Evolutionary conservation across 495 filamentous ascomycete species (phyloP).

Genomic region (Hypomontagnella monticulosa): DNA sequence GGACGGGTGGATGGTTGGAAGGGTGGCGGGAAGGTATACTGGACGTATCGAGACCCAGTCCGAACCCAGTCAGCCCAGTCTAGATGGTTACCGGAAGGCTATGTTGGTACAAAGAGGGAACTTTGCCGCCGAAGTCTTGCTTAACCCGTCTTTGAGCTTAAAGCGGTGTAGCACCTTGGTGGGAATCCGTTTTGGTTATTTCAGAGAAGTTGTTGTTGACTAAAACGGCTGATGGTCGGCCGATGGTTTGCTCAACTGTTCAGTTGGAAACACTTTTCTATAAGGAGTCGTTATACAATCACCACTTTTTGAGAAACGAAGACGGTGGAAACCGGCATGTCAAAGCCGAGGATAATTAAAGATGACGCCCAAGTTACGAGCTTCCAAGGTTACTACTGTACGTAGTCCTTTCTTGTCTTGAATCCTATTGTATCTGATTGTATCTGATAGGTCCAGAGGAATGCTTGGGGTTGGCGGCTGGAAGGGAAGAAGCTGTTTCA

Average conservation of each 20-base stretch:
- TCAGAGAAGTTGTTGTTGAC: constrained; percentile 21
- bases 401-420: background rate
- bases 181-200: constrained; percentile 3
- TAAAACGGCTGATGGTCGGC: constrained; percentile 35
- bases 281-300: background rate
- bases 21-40: constrained; percentile 35
- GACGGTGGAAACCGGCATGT: constrained; percentile 9
- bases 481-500: constrained; percentile 13
- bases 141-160: constrained; percentile 10
- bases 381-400: background rate
- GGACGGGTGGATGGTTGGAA: constrained; percentile 16
- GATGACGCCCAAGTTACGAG: constrained; percentile 20
- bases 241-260: constrained; percentile 37
- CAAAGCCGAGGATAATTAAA: constrained; percentile 4
- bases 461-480: constrained; percentile 25
- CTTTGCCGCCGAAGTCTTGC: constrained; percentile 17
- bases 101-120: constrained; percentile 14
- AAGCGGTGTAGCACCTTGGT: constrained; percentile 23
- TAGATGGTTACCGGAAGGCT: background rate
- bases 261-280: background rate
- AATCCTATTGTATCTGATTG: constrained; percentile 25
- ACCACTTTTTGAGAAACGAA: constrained; percentile 16
- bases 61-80: background rate
- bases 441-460: constrained; percentile 22
- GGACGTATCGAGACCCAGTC: constrained; percentile 10